Conservation (phyloP, 2,329 filamentous ascomycete species). For the Diaporthe sp. region DNA sequence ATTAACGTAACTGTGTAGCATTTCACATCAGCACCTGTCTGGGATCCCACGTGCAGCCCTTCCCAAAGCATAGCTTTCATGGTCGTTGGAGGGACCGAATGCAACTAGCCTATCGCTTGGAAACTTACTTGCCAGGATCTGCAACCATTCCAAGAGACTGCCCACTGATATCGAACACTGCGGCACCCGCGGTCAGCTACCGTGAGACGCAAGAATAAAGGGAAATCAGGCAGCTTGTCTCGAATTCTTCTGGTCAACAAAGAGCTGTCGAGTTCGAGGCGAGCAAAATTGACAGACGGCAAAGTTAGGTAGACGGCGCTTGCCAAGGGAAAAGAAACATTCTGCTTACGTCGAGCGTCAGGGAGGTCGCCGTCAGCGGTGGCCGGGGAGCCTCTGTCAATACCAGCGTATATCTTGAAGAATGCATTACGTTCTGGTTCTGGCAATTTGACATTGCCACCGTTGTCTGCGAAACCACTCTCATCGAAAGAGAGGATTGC, state of each 20-base stretch:
- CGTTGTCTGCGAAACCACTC: not conserved
- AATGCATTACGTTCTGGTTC: not conserved
- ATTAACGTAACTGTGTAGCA: not conserved
- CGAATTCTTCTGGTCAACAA: too few species aligned
- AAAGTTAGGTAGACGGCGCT: not conserved
- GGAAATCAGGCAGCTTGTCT: not conserved
- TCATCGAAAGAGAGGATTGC: not conserved
- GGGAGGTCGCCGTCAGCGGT: not conserved
- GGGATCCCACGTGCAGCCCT: not conserved
- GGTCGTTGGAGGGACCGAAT: not conserved
- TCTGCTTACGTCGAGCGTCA: not conserved
- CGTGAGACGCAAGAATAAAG: not conserved
- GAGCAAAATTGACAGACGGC: not conserved
- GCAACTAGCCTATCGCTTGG: not conserved
- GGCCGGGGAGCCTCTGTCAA: fast-evolving
- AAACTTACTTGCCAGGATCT: not conserved
- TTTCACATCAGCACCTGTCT: not conserved
- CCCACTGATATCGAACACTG: not conserved
- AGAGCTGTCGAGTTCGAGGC: not conserved
- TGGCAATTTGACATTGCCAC: not conserved
- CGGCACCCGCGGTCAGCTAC: not conserved
- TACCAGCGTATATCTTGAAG: not conserved
- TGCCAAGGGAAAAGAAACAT: not conserved
- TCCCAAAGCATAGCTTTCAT: not conserved
- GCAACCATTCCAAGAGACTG: not conserved